Base-by-base conservation (phyloP, 306 rosid species). In the Vigna unguiculata region DNA sequence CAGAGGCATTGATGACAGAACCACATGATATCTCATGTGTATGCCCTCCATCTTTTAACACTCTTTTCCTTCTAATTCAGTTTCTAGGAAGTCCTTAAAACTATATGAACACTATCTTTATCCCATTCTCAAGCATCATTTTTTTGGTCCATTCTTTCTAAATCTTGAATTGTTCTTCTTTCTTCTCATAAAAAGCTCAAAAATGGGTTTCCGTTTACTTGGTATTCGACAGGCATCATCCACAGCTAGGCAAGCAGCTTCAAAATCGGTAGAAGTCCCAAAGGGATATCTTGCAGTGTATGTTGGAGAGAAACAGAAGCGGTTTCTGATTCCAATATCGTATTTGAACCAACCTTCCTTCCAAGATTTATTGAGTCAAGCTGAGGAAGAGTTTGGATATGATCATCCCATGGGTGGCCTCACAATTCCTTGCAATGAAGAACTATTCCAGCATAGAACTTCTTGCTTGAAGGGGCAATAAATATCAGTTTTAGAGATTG, bases 341-440 rank as follows among this genome's bases (percentile, higher is more conserved):
- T 58, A 25, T 36, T 28, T 58, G 64, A 58, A 25, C 40, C 64
- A 58, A 24, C 19, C 41, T 58, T 14, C 40, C 6, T 58, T 58
- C 38, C 40, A 25, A 58, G 40, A 58, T 3, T 58, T 58, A 7
- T 6, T 14, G 40, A 14, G 64, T 58, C 64, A 25, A 25, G 40
- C 5, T 28, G 64, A 58, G 38, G 64, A 58, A 58, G 40, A 58
- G 10, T 58, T 58, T 14, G 64, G 64, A 28, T 25, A 58, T 28
- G 40, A 25, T 28, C 64, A n/a, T n/a, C n/a, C n/a, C n/a, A n/a
- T n/a, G n/a, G n/a, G n/a, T n/a, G n/a, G n/a, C n/a, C n/a, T n/a
- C n/a, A n/a, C n/a, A n/a, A n/a, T n/a, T n/a, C n/a, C n/a, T n/a
- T n/a, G n/a, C n/a, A n/a, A n/a, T n/a, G n/a, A n/a, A n/a, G n/a